Percentiles rank a stretch among this genome's conserved stretches.
Evolutionary conservation across 139 green algal species (phyloP).

Genomic region (Marvania coccoides): DNA sequence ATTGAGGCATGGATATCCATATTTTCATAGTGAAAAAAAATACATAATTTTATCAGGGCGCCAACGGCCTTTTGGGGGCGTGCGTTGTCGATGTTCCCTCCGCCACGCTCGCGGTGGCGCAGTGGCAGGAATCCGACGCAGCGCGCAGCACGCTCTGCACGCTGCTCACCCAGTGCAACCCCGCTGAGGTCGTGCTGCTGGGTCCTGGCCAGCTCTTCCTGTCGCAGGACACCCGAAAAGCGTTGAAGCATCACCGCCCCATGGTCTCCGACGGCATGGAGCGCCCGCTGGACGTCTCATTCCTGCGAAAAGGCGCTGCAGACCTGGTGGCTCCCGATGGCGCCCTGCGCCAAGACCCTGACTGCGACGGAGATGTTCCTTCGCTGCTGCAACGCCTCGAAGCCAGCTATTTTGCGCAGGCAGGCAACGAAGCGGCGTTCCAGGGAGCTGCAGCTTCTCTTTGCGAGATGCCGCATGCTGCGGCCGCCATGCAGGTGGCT

Average conservation of each 20-base stretch:
- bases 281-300: neutral
- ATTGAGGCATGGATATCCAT: too few species aligned
- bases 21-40: too few species aligned
- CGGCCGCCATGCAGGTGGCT: conserved; percentile 8
- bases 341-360: neutral
- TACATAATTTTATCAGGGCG: too few species aligned
- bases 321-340: neutral
- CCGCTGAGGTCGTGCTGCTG: conserved; percentile 29
- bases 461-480: neutral
- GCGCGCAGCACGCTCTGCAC: conserved; percentile 22
- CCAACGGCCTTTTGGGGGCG: conserved; percentile 19
- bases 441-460: neutral
- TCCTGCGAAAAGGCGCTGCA: conserved; percentile 5
- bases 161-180: conserved; percentile 24
- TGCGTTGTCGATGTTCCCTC: conserved; percentile 37
- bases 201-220: conserved; percentile 22
- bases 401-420: neutral
- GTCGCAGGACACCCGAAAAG: conserved; percentile 18
- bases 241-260: conserved; percentile 2
- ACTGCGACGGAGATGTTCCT: neutral
- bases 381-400: neutral
- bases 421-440: neutral
- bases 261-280: neutral
- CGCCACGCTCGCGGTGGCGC: conserved; percentile 2
- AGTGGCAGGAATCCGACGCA: conserved; percentile 17